Conservation (phyloP, 2,329 filamentous ascomycete genomes). For the Ophiocordyceps sinensis region DNA sequence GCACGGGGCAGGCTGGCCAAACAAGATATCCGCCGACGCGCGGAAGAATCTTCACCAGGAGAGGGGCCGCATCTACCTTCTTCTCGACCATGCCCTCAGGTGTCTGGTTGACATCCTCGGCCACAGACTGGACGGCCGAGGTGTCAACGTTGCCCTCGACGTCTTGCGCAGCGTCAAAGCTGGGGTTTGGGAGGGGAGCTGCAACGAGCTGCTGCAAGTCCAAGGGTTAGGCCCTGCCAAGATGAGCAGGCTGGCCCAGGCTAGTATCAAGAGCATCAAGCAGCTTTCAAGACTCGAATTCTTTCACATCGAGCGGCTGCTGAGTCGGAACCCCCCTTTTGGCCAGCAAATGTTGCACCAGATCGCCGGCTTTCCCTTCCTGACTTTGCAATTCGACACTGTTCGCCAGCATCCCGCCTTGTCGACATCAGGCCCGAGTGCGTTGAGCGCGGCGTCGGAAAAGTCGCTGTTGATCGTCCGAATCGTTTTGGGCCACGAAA, state of each 20-base stretch:
- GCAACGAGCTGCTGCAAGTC: conserved; percentile 71
- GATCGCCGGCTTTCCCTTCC: conserved; percentile 53
- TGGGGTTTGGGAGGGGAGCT: conserved; percentile 66
- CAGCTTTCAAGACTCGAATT: conserved; percentile 53
- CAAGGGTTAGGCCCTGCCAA: conserved; percentile 61
- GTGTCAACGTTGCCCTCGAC: conserved; percentile 56
- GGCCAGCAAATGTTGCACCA: conserved; percentile 54
- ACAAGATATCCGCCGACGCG: conserved; percentile 22
- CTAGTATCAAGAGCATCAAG: conserved; percentile 57
- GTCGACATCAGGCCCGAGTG: background rate
- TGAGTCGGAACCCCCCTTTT: conserved; percentile 72
- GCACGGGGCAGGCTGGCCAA: conserved; percentile 45
- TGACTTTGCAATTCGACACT: conserved; percentile 27
- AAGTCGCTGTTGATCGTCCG: conserved; percentile 31
- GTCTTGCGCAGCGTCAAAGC: conserved; percentile 65
- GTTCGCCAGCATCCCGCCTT: conserved; percentile 6
- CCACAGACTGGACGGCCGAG: conserved; percentile 42
- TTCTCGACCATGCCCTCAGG: conserved; percentile 20
- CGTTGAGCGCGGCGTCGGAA: conserved; percentile 5
- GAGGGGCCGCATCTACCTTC: conserved; percentile 14
- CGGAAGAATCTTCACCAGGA: conserved; percentile 19
- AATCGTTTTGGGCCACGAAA: conserved; percentile 56
- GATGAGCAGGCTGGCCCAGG: conserved; percentile 58
- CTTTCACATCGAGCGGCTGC: conserved; percentile 58
- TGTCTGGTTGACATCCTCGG: conserved; percentile 25